phyloP scores from a whole-genome alignment of 352 stramenopile species.

The Pythium monospermum region DNA sequence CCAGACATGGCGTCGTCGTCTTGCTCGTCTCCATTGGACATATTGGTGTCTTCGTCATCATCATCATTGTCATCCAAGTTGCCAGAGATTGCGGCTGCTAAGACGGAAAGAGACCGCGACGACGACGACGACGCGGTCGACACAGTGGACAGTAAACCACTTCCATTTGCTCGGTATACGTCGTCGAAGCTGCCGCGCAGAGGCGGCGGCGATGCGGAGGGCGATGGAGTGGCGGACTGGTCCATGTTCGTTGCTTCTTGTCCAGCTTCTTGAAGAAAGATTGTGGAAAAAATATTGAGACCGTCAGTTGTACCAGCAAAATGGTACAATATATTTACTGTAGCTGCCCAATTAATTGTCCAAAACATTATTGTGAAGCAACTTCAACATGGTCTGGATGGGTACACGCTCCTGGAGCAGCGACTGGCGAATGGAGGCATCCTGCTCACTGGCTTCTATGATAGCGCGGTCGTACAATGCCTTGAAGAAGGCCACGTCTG shows the following conservation, averaged over 20 bases:
- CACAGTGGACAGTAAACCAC: constrained; percentile 9
- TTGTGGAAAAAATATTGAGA: no score
- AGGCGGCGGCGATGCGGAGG: constrained; percentile 1
- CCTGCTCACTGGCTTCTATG: no score
- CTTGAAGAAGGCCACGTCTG: no score
- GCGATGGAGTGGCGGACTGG: neutral
- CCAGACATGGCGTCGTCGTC: constrained; percentile 23
- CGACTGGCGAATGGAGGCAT: no score
- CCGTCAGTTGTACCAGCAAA: neutral
- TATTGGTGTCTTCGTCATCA: constrained; percentile 18
- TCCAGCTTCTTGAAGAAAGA: no score
- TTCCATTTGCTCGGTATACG: constrained; percentile 17
- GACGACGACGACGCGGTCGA: constrained; percentile 6
- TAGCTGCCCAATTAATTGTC: no score
- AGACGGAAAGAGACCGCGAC: constrained; percentile 3
- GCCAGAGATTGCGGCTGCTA: constrained; percentile 1
- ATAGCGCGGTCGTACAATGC: no score
- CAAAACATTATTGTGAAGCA: no score
- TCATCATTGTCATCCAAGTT: neutral
- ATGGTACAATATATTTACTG: no score
- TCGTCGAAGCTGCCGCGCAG: constrained; percentile 18
- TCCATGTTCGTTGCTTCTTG: constrained; percentile 1
- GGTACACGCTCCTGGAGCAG: no score
- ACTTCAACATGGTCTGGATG: no score
- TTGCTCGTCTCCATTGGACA: constrained; percentile 13